Percentiles rank a stretch among this genome's conserved stretches.
These are phyloP conservation scores for Sordariomycetes sp. DNA, from an alignment of 2,329 filamentous ascomycete genomes.

Conservation along the genomic window DNA sequence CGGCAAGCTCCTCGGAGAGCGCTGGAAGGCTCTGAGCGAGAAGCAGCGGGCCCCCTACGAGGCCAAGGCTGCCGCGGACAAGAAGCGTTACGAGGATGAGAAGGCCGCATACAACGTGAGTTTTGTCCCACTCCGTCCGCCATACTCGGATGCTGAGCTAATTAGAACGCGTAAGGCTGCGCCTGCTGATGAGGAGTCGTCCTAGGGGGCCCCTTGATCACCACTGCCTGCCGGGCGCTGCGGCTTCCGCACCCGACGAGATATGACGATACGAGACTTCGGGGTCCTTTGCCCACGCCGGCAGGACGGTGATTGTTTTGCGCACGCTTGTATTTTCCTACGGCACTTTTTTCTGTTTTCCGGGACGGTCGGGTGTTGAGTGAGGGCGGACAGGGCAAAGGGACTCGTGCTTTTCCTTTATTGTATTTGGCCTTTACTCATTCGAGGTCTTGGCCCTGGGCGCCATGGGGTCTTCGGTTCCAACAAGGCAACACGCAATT, in stretches of 20 bases:
- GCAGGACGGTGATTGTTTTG: neutral
- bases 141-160: constrained; percentile 13
- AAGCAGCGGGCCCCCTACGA: constrained; percentile 92
- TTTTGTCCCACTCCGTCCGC: constrained; percentile 1
- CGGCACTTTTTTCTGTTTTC: constrained; percentile 1
- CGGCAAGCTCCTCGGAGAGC: constrained; percentile 94
- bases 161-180: constrained; percentile 10
- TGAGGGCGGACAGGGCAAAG: constrained; percentile 3
- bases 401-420: constrained; percentile 3
- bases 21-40: constrained; percentile 94
- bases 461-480: neutral
- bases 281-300: neutral
- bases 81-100: constrained; percentile 99
- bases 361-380: constrained; percentile 5
- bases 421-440: neutral
- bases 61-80: constrained; percentile 91
- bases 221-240: neutral
- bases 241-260: constrained; percentile 1
- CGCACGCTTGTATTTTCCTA: constrained; percentile 2
- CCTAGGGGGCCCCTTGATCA: constrained; percentile 15
- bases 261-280: constrained; percentile 5
- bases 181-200: constrained; percentile 42
- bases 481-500: neutral
- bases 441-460: neutral
- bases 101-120: constrained; percentile 88